Percentiles rank a stretch among this genome's conserved stretches.
Evolutionary conservation across 257 asterid species (phyloP).

Genomic region (Anisodus tanguticus): DNA sequence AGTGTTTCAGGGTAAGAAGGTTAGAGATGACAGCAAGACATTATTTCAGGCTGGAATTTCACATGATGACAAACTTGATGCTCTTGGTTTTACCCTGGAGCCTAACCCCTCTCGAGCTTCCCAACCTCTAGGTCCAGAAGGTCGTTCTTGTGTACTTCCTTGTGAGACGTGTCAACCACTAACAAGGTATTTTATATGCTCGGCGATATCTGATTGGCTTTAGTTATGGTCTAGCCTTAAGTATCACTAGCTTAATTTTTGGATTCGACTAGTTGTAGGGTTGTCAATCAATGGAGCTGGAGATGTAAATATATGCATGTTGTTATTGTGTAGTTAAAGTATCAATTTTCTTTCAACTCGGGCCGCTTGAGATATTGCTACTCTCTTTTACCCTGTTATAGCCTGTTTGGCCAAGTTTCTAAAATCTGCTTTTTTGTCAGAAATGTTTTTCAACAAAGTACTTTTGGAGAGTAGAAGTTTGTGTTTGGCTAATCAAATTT

Average conservation of each 20-base stretch:
- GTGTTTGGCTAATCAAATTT: too few species aligned
- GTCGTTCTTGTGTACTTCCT: constrained; percentile 36
- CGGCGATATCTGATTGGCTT: neutral
- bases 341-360: constrained; percentile 18
- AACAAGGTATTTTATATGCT: constrained; percentile 46
- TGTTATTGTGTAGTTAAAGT: neutral
- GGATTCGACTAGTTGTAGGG: neutral
- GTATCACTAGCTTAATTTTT: constrained; percentile 21
- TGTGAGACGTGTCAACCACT: constrained; percentile 55
- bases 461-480: too few species aligned
- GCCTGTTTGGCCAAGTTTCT: too few species aligned
- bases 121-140: constrained; percentile 47
- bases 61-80: constrained; percentile 67
- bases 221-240: neutral
- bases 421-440: too few species aligned
- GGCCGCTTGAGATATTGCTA: constrained; percentile 18
- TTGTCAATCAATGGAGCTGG: neutral
- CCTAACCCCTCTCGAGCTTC: constrained; percentile 55
- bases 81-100: constrained; percentile 80
- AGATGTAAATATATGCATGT: neutral
- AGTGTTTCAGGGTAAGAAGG: constrained; percentile 90
- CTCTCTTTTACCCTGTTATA: constrained; percentile 6
- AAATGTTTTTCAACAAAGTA: too few species aligned
- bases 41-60: constrained; percentile 85
- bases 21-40: constrained; percentile 82